Base-by-base conservation (phyloP, 2,329 filamentous ascomycete species). In the Cadophora luteo-olivacea region DNA sequence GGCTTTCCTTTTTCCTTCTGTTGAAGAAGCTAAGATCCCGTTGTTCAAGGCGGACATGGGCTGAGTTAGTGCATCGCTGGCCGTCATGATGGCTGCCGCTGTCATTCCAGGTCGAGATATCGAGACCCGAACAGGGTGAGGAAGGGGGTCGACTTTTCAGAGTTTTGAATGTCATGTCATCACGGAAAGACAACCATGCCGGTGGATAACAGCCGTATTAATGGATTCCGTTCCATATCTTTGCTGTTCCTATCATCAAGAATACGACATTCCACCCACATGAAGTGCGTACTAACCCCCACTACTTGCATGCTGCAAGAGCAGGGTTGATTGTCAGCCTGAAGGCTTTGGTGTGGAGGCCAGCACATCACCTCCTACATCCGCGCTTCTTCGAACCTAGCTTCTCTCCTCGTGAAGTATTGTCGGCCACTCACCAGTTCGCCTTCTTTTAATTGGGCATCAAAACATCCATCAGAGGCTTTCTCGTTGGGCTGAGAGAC, bases 401-500 rank as follows among this genome's bases (percentile, higher is more conserved):
- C 66, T 38, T 61, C 64, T 63, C 54, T 2, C 12, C 32, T 24
- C 66, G 32, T 14, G 36, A 45, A 61, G 51, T 58, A 29, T 16
- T 65, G 64, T 58, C 58, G 61, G 57, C 71, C 71, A 72, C 61
- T 72, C 68, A 63, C 68, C 68, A 36, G 22, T 63, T 68, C 73
- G 73, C 72, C 72, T 74, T 69, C 67, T 69, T 70, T 70, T 76
- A 67, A 75, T 76, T 73, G 73, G 75, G 75, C 74, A 76, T 71
- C 75, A 77, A 74, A 69, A 71, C 71, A 69, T 70, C 38, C 52
- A 22, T 51, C 65, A 63, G 58, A 67, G 68, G 66, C 68, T 73
- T 72, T 72, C 70, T 70, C 69, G 75, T 77, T 77, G 74, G 75
- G 74, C 72, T 64, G 61, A 54, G 70, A 70, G 58, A 72, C 74